phyloP scores from a whole-genome alignment of 2,329 filamentous ascomycete genomes.

The Sphaerostilbella broomeana region DNA sequence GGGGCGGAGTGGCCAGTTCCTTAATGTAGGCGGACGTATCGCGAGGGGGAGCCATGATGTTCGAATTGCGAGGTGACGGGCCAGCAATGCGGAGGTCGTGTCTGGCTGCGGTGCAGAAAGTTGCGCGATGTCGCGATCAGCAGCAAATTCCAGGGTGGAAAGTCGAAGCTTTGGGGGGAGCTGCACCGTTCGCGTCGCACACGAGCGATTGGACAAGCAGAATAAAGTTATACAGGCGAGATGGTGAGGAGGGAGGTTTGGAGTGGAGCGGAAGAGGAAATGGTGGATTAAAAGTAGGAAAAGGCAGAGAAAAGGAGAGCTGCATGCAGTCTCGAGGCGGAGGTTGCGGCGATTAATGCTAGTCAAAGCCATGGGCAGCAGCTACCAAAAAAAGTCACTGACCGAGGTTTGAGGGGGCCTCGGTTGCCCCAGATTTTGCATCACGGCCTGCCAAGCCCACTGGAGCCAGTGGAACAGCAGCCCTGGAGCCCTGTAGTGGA shows the following conservation, averaged over 20 bases:
- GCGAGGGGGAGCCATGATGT: conserved; percentile 27
- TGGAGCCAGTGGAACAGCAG: not conserved
- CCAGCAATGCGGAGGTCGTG: not conserved
- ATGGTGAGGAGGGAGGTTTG: conserved; percentile 2
- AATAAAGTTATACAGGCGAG: not conserved
- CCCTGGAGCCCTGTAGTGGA: too few species aligned
- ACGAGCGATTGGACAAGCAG: conserved; percentile 4
- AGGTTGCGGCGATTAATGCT: conserved; percentile 5
- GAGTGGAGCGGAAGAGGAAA: not conserved
- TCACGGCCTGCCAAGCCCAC: not conserved
- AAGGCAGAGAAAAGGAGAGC: conserved; percentile 1
- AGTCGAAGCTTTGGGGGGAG: not conserved
- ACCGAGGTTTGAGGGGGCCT: conserved; percentile 18
- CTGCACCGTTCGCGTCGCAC: conserved; percentile 4
- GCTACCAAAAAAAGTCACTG: conserved; percentile 6
- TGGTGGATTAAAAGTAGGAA: not conserved
- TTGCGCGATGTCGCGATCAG: not conserved
- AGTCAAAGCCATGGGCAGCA: conserved; percentile 6
- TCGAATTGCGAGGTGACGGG: not conserved
- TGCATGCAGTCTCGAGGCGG: conserved; percentile 8
- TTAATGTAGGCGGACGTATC: conserved; percentile 36
- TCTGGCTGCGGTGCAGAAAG: not conserved
- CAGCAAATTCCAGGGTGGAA: not conserved
- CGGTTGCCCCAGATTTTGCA: conserved; percentile 16
- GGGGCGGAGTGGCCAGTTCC: conserved; percentile 56